Conservation (phyloP, 495 filamentous ascomycete genomes). For the Saxophila tyrrhenica region DNA sequence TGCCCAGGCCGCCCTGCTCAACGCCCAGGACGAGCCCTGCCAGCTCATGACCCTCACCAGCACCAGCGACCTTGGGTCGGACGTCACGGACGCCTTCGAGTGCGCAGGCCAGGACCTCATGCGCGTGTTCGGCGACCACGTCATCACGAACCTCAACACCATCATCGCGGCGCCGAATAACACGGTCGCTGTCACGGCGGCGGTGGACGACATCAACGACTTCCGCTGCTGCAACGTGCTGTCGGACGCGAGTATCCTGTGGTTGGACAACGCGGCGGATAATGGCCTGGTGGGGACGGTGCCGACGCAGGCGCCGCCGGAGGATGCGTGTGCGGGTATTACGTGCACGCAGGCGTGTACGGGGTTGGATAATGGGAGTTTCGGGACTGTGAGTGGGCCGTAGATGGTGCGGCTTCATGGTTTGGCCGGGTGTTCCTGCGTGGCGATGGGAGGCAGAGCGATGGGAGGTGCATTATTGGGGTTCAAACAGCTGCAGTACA, state of each 20-base stretch:
- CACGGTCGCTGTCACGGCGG: not conserved
- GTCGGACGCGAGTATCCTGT: not conserved
- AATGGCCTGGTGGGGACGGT: not conserved
- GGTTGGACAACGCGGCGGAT: conserved; percentile 1
- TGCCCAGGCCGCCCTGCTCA: not conserved
- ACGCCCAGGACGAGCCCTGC: conserved; percentile 1
- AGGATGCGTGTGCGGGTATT: not conserved
- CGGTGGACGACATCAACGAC: not conserved
- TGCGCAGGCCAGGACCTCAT: not conserved
- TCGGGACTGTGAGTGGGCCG: not conserved
- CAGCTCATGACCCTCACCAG: conserved; percentile 1
- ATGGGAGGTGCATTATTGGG: not conserved
- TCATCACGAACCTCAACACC: not conserved
- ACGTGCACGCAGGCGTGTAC: not conserved
- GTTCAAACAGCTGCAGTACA: not conserved
- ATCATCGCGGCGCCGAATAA: not conserved
- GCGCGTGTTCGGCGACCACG: conserved; percentile 1
- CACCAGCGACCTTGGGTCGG: not conserved
- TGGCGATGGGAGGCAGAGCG: not conserved
- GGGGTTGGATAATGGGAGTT: not conserved
- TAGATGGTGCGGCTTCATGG: too few relatives aligned
- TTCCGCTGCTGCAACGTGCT: conserved; percentile 1
- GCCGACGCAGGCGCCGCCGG: not conserved
- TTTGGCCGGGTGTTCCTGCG: not conserved
- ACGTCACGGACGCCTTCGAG: not conserved